Conservation (phyloP, 768 basidiomycete species). For the Xerocomus brunneocitrinus region DNA sequence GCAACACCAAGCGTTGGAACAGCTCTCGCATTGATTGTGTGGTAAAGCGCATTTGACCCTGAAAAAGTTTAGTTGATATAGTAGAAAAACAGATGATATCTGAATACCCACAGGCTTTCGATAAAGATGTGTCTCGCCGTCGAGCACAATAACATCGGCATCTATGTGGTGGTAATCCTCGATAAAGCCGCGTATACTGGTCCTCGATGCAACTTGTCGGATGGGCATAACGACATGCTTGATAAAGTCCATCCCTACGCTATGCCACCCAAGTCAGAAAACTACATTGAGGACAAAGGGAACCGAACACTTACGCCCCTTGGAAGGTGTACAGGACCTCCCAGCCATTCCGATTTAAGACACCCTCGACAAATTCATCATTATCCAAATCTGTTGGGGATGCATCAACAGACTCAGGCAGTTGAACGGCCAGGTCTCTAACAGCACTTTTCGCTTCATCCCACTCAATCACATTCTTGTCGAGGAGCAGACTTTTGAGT, state of each 20-base stretch:
- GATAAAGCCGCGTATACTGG: conserved; percentile 33
- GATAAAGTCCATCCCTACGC: conserved; percentile 37
- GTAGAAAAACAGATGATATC: background rate
- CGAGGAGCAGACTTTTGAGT: conserved; percentile 18
- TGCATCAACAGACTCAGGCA: conserved; percentile 12
- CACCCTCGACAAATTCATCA: conserved; percentile 28
- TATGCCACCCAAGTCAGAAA: conserved; percentile 14
- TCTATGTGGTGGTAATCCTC: conserved; percentile 35
- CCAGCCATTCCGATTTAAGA: conserved; percentile 34
- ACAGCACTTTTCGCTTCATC: conserved; percentile 26
- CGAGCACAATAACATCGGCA: conserved; percentile 36
- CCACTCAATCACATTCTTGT: conserved; percentile 27
- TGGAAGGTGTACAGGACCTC: conserved; percentile 38
- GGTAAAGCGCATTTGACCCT: conserved; percentile 28
- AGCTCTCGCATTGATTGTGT: conserved; percentile 13
- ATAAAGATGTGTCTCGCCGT: conserved; percentile 35
- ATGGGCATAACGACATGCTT: conserved; percentile 36
- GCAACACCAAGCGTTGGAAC: conserved; percentile 22
- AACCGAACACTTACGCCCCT: conserved; percentile 33
- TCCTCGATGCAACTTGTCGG: conserved; percentile 30
- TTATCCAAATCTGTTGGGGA: conserved; percentile 12
- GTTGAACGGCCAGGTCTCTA: conserved; percentile 10
- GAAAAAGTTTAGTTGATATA: background rate
- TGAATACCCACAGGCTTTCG: conserved; percentile 21
- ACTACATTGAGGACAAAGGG: background rate